phyloP scores from a whole-genome alignment of 148 eudicot species.

The Rhododendron griersonianum region DNA sequence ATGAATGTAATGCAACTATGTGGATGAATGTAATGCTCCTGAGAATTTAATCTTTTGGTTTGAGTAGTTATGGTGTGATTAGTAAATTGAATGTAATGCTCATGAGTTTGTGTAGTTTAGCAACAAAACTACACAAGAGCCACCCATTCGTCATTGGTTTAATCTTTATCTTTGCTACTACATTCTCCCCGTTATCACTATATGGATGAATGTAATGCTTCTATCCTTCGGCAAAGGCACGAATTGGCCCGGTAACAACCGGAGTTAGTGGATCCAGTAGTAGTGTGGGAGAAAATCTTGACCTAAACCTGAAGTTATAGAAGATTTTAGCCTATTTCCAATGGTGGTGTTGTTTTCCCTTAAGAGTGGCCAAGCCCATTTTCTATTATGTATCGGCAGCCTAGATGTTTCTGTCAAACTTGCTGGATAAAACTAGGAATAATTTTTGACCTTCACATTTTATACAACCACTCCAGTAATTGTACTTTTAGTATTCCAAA shows the following conservation, averaged over 20 bases:
- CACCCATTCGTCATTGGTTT: too few species aligned
- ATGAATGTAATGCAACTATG: too few species aligned
- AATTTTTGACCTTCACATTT: not conserved
- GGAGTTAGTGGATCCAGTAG: constrained; percentile 8
- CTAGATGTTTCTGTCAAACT: not conserved
- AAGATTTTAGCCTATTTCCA: not conserved
- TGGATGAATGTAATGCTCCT: too few species aligned
- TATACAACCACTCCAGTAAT: not conserved
- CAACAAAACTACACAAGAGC: too few species aligned
- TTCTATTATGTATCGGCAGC: not conserved
- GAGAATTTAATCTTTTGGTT: too few species aligned
- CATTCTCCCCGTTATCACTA: too few species aligned
- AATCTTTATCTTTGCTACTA: too few species aligned
- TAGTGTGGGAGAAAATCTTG: constrained; percentile 29
- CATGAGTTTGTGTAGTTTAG: too few species aligned
- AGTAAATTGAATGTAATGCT: too few species aligned
- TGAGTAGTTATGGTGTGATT: too few species aligned
- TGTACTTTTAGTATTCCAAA: too few species aligned
- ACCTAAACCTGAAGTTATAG: constrained; percentile 40
- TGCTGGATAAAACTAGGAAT: not conserved
- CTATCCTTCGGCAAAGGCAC: constrained; percentile 27
- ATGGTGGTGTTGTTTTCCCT: not conserved
- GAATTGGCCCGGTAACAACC: constrained; percentile 13
- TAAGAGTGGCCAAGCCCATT: not conserved
- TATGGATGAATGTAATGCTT: not conserved